Conservation (phyloP, 176 grass and related monocot genomes). For the Cenchrus purpureus region DNA sequence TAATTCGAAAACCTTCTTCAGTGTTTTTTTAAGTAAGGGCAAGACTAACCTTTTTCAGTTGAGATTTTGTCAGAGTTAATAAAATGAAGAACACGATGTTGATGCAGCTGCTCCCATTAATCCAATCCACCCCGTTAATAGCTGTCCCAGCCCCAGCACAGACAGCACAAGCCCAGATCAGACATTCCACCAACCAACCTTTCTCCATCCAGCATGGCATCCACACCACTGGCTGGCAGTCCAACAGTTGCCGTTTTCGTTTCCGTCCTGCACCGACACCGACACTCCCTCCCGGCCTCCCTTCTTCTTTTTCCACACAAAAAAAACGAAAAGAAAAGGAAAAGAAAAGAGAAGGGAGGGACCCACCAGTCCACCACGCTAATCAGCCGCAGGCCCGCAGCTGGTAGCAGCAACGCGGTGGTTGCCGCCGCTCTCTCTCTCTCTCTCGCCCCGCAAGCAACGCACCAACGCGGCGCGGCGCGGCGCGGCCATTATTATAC, state of each 20-base stretch:
- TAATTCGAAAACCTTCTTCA: no score
- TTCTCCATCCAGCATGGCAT: no score
- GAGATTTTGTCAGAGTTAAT: no score
- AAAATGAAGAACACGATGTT: no score
- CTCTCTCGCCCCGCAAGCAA: slow-evolving; percentile 13
- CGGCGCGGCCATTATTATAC: slow-evolving; percentile 33
- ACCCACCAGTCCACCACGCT: background rate
- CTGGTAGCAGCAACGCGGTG: slow-evolving; percentile 19
- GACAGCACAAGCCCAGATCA: background rate
- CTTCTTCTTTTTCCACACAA: background rate
- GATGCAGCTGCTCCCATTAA: background rate
- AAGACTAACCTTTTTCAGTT: no score
- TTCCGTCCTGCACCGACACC: slow-evolving; percentile 29
- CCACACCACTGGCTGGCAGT: background rate
- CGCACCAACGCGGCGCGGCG: slow-evolving; percentile 29
- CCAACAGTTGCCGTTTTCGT: background rate
- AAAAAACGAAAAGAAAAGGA: background rate
- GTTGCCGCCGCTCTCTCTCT: slow-evolving; percentile 13
- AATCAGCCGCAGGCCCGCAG: background rate
- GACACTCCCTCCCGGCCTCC: background rate
- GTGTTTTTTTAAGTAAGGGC: no score
- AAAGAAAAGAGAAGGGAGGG: no score
- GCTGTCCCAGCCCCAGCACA: background rate
- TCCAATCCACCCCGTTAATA: background rate
- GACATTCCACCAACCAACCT: slow-evolving; percentile 26